A percentile compares a stretch with the other conserved stretches of the same genome.
phyloP scores from a whole-genome alignment of 768 basidiomycete species.

The Leccinum uliginosum region DNA sequence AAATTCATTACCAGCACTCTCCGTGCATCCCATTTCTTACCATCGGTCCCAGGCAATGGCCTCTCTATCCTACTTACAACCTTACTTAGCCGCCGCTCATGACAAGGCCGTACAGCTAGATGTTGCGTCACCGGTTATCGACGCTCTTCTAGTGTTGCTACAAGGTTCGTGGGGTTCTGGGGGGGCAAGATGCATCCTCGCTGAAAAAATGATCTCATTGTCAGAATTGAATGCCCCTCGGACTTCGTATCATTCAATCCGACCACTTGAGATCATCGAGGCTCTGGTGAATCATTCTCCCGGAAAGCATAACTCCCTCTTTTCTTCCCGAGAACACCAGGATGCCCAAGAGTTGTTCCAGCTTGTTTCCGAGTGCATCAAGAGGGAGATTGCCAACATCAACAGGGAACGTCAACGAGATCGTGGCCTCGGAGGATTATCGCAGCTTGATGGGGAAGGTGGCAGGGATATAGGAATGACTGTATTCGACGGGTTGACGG shows the following conservation, averaged over 20 bases:
- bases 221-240: slow-evolving; percentile 65
- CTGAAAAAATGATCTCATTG: not conserved
- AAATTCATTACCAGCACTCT: slow-evolving; percentile 9
- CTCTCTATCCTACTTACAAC: slow-evolving; percentile 77
- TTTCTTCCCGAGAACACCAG: slow-evolving; percentile 91
- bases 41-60: slow-evolving; percentile 67
- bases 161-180: slow-evolving; percentile 44
- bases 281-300: slow-evolving; percentile 56
- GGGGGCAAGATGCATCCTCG: not conserved
- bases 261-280: slow-evolving; percentile 68
- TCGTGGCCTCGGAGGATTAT: slow-evolving; percentile 63
- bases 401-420: slow-evolving; percentile 68
- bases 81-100: slow-evolving; percentile 73
- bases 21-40: slow-evolving; percentile 13
- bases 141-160: slow-evolving; percentile 70
- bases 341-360: slow-evolving; percentile 99
- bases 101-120: slow-evolving; percentile 74
- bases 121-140: slow-evolving; percentile 82
- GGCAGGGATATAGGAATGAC: slow-evolving; percentile 50
- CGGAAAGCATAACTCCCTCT: slow-evolving; percentile 57
- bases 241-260: slow-evolving; percentile 54
- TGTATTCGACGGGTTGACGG: slow-evolving; percentile 87
- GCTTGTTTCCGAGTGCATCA: slow-evolving; percentile 84
- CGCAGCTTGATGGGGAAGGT: slow-evolving; percentile 19
- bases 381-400: slow-evolving; percentile 74